phyloP scores from a whole-genome alignment of 2,329 filamentous ascomycete genomes.

The Beauveria brongniartii region DNA sequence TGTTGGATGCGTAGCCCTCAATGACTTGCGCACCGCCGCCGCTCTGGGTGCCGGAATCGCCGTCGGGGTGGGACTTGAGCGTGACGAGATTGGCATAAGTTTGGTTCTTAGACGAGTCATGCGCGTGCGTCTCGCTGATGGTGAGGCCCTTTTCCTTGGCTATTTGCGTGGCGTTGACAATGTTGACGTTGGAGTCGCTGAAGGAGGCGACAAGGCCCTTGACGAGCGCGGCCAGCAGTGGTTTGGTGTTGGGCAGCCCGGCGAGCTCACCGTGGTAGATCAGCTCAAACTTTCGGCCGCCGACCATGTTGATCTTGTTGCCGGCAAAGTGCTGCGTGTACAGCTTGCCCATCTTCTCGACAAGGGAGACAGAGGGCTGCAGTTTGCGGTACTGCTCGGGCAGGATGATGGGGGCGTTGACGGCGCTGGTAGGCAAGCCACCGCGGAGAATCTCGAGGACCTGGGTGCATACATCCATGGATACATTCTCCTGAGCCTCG shows the following conservation, averaged over 20 bases:
- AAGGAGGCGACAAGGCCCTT: constrained; percentile 68
- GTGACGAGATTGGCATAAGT: constrained; percentile 66
- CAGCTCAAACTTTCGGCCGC: constrained; percentile 65
- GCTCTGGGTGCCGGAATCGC: constrained; percentile 14
- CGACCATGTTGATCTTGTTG: constrained; percentile 35
- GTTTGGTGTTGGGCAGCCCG: constrained; percentile 63
- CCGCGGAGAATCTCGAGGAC: constrained; percentile 66
- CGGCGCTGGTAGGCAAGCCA: constrained; percentile 65
- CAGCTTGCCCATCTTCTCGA: constrained; percentile 71
- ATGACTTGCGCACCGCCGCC: constrained; percentile 36
- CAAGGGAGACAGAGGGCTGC: constrained; percentile 65
- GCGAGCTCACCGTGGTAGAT: constrained; percentile 71
- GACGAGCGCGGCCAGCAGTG: constrained; percentile 69
- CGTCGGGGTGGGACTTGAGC: constrained; percentile 44
- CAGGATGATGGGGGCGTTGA: constrained; percentile 74
- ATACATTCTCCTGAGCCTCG: constrained; percentile 79
- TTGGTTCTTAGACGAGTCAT: constrained; percentile 47
- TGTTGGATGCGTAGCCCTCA: constrained; percentile 59
- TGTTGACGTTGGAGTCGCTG: constrained; percentile 64
- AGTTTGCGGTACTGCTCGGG: constrained; percentile 73
- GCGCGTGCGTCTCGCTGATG: constrained; percentile 64
- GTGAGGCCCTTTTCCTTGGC: constrained; percentile 70
- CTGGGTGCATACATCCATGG: constrained; percentile 74
- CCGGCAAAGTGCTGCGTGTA: constrained; percentile 68
- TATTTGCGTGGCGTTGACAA: constrained; percentile 71